A percentile compares a stretch with the other conserved stretches of the same genome.
These are phyloP conservation scores for Coemansia sp. DNA, from an alignment of 192 early-diverging fungal species.

Conservation along the genomic window DNA sequence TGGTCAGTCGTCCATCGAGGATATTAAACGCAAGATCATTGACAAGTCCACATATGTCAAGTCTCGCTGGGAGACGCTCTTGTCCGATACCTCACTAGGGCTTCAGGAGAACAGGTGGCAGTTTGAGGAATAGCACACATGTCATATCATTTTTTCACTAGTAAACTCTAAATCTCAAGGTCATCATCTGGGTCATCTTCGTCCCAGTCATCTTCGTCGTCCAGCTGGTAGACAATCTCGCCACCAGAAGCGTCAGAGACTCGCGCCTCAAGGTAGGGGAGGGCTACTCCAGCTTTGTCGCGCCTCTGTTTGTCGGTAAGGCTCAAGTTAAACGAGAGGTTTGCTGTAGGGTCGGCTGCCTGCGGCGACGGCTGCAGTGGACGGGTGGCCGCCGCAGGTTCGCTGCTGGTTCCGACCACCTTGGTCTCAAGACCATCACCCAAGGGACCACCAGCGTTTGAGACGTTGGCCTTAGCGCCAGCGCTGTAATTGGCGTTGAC, in stretches of 20 bases:
- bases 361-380: not conserved
- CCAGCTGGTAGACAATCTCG: constrained; percentile 79
- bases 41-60: constrained; percentile 95
- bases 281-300: constrained; percentile 68
- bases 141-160: not conserved
- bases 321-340: constrained; percentile 79
- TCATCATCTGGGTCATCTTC: constrained; percentile 91
- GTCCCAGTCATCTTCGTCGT: constrained; percentile 87
- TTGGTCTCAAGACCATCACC: not conserved
- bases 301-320: constrained; percentile 81
- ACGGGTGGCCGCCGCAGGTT: not conserved
- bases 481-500: not conserved
- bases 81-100: constrained; percentile 89
- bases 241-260: not conserved
- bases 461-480: not conserved
- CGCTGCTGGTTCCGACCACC: not conserved
- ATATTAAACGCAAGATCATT: constrained; percentile 81
- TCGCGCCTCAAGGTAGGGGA: constrained; percentile 73
- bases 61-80: constrained; percentile 78
- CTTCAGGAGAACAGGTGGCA: constrained; percentile 81
- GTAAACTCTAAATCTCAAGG: constrained; percentile 65
- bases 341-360: constrained; percentile 64
- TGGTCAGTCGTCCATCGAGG: constrained; percentile 64
- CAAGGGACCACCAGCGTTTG: not conserved
- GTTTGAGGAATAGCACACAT: constrained; percentile 47